Base-by-base conservation (phyloP, 2,329 filamentous ascomycete species). In the Pseudofabraea citricarpa region DNA sequence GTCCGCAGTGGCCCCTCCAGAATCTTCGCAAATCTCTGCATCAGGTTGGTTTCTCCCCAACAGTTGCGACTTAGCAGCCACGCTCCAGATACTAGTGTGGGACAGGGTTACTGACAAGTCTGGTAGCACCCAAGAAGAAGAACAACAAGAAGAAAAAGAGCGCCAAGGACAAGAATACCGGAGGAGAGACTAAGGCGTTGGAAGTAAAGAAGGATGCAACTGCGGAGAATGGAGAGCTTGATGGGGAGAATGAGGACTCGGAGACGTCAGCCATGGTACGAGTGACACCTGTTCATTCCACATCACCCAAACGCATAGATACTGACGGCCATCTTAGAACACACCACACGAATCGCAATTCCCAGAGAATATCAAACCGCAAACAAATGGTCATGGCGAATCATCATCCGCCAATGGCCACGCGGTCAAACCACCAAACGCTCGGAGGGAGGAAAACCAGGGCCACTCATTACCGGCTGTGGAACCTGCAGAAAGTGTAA, bases 71-170 rank as follows among this genome's bases (percentile, higher is more conserved):
- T 2, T 23, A n/a, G 31, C 20, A 5, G 15, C 31, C 20, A 18
- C 19, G 9, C 33, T 10, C 26, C 27, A 35, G 37, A 29, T 39
- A 19, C 19, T n/a, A n/a, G n/a, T n/a, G n/a, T n/a, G n/a, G n/a
- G 18, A 35, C 40, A 31, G 42, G 48, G 45, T 36, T 27, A 38
- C 53, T 63, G 47, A 61, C 52, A 46, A 40, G 46, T 46, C 45
- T 49, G 55, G 47, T 50, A 69, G 66, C 64, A 54, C 56, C 66
- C 41, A 79, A 70, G 57, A 73, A 73, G 57, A 79, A 75, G 65
- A 77, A 71, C 59, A 75, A 70, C 62, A 78, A 73, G 60, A 79
- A 75, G 63, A 77, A 76, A 64, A 65, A 64, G 50, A 62, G 62
- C 46, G 63, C 60, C 44, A 76, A 72, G 56, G 55, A 56, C 16